These are phyloP conservation scores for Fraxinus pennsylvanica DNA, from an alignment of 257 asterid species.

Conservation along the genomic window DNA sequence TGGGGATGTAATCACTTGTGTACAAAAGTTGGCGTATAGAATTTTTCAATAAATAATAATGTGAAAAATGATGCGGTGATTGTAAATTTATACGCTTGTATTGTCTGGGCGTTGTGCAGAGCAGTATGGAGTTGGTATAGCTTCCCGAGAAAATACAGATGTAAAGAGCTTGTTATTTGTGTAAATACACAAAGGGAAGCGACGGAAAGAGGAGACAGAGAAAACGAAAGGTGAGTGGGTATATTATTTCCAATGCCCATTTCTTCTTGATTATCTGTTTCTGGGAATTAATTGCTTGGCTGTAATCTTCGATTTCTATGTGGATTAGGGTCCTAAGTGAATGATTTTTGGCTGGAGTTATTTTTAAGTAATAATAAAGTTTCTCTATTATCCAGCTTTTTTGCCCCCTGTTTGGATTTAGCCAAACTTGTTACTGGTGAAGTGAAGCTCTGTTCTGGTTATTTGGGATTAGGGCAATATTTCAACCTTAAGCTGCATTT, in stretches of 20 bases:
- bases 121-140: neutral
- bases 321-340: too few species aligned
- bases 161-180: neutral
- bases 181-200: neutral
- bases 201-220: neutral
- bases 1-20: too few species aligned
- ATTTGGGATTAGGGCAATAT: neutral
- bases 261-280: neutral
- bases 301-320: neutral
- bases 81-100: too few species aligned
- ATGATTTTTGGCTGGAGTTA: neutral
- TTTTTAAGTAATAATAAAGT: too few species aligned
- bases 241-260: neutral
- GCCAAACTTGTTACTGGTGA: neutral
- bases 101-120: neutral
- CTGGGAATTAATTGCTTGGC: neutral
- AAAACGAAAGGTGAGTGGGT: neutral
- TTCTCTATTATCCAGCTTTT: neutral
- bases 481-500: neutral
- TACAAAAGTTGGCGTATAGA: too few species aligned
- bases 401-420: neutral
- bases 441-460: neutral
- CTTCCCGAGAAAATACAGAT: neutral
- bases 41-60: too few species aligned
- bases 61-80: too few species aligned